Conservation (phyloP, 257 asterid genomes). For the Solanum medicagineum region DNA sequence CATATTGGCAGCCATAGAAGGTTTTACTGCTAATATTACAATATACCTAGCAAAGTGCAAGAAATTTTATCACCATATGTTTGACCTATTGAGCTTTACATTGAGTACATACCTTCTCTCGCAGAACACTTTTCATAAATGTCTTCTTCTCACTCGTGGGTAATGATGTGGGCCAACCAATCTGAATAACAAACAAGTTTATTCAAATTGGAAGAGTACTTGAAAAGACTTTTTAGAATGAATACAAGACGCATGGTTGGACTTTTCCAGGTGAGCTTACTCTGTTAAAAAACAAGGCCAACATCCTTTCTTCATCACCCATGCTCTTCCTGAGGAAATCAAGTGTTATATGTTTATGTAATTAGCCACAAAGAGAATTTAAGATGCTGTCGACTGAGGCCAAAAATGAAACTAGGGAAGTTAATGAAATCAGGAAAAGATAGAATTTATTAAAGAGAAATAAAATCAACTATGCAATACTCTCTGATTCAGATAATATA, state of each 20-base stretch:
- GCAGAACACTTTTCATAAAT: conserved; percentile 63
- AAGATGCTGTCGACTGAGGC: neutral
- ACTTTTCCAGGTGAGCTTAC: conserved; percentile 24
- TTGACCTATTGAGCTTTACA: neutral
- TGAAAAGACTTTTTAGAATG: neutral
- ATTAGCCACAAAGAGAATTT: neutral
- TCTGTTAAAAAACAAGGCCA: conserved; percentile 69
- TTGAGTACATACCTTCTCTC: conserved; percentile 52
- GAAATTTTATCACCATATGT: neutral
- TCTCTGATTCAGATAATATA: neutral
- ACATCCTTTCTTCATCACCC: conserved; percentile 92
- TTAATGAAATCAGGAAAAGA: neutral
- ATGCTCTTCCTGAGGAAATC: conserved; percentile 52
- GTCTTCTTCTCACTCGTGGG: conserved; percentile 77
- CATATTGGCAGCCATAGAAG: neutral
- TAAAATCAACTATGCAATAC: neutral
- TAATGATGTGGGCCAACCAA: conserved; percentile 97
- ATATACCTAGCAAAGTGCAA: neutral
- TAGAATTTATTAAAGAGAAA: neutral
- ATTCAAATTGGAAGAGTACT: neutral
- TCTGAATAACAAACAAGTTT: conserved; percentile 26
- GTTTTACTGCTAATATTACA: neutral
- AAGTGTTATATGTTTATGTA: neutral
- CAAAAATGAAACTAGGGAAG: neutral
- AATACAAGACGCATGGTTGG: neutral